Base-by-base conservation (phyloP, 345 rosid species). In the Hibiscus syriacus region DNA sequence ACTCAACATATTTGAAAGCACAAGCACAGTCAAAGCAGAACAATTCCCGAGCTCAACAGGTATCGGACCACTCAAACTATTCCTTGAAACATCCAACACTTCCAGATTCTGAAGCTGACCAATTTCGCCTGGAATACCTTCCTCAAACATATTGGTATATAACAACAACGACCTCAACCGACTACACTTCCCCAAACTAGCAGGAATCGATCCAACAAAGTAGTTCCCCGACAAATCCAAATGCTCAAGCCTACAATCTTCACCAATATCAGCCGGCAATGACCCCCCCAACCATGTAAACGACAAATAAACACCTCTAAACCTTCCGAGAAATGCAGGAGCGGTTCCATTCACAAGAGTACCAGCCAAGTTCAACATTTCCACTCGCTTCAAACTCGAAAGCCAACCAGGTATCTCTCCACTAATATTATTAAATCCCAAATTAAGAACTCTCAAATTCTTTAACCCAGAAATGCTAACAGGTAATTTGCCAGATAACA, bases 1-100 rank as follows among this genome's bases (percentile, higher is more conserved):
- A 65, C 80, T 81, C 57, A 85, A 82, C 36, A 73, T 59, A 72
- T 84, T 83, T 5, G 98, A 88, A 26, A 92, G 85, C 69, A 92
- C 97, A 30, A 92, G 86, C 60, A 90, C 86, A 23, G 89, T 80
- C 73, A 92, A 78, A 4, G 68, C 71, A 67, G 85, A 79, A 75
- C 97, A 92, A 19, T 83, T 85, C 54, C 97, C 96, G 2, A 92
- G 89, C 76, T 87, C 89, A 39, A 43, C 72, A n/a, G 97, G 96
- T 72, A 92, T 64, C 0, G 84, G 74, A 55, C 98, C 87, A 45
- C 96, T 87, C 48, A 92, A 90, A 65, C 80, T 75, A 70, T 92
- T 92, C 83, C 88, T 82, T 0, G 98, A 92, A 38, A 92, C 83
- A 79, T 92, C 98, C 79, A 92, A 79, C 55, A 90, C 90, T 76